Conservation (phyloP, 352 stramenopile species). For the Globisporangium spinosum region DNA sequence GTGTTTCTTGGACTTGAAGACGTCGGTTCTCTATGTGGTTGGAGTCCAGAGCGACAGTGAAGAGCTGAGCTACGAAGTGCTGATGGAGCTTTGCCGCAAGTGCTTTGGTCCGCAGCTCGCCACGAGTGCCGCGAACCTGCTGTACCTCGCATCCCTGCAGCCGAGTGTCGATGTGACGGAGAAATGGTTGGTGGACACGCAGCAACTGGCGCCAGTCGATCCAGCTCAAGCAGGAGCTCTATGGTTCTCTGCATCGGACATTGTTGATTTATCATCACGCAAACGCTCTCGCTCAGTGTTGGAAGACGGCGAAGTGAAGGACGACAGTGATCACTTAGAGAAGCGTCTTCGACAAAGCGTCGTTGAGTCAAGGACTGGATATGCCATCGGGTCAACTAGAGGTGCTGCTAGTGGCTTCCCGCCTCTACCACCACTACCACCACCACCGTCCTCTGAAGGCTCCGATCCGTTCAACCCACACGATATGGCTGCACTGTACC, state of each 20-base stretch:
- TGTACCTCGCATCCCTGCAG: slow-evolving; percentile 74
- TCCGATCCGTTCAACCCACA: neutral
- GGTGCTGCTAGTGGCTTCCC: neutral
- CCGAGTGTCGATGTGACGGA: slow-evolving; percentile 27
- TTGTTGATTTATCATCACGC: neutral
- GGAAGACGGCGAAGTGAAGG: slow-evolving; percentile 54
- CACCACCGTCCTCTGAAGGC: neutral
- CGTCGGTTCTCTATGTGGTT: slow-evolving; percentile 35
- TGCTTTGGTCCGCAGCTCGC: slow-evolving; percentile 45
- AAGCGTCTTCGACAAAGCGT: slow-evolving; percentile 3
- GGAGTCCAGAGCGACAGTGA: slow-evolving; percentile 21
- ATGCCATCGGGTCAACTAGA: neutral
- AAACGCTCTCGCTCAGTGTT: slow-evolving; percentile 24
- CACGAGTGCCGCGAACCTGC: slow-evolving; percentile 54
- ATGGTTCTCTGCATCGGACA: slow-evolving; percentile 24
- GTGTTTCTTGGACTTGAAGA: slow-evolving; percentile 47
- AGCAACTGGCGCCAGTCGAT: slow-evolving; percentile 49
- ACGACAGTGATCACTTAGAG: slow-evolving; percentile 25
- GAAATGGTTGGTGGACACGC: slow-evolving; percentile 58
- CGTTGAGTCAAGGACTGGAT: neutral
- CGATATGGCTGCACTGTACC: neutral
- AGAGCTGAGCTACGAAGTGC: slow-evolving; percentile 40
- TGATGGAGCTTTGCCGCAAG: slow-evolving; percentile 58
- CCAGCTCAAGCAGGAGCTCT: slow-evolving; percentile 22
- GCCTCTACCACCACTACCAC: slow-evolving; percentile 8